A percentile compares a stretch with the other conserved stretches of the same genome.
Conservation (phyloP, 2,329 filamentous ascomycete genomes). For the Xylaria sp. region DNA sequence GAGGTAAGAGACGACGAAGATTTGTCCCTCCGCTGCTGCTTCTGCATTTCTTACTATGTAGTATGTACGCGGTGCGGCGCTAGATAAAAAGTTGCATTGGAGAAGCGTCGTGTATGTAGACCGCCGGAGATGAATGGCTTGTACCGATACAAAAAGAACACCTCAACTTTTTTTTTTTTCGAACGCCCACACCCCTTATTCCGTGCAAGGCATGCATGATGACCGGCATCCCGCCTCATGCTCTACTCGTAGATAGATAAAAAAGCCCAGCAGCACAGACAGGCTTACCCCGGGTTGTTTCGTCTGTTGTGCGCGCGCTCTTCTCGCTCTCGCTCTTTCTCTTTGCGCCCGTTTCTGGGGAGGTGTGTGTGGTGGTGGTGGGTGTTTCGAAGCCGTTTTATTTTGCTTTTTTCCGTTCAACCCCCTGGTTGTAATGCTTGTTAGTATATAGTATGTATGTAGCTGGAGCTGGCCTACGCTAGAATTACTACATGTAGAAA, state of each 20-base stretch:
- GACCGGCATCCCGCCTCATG: constrained; percentile 18
- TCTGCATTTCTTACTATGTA: too few relatives aligned
- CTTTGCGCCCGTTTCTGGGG: constrained; percentile 10
- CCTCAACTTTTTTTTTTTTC: not conserved
- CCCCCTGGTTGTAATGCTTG: too few relatives aligned
- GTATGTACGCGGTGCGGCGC: too few relatives aligned
- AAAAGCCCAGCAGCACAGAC: constrained; percentile 2
- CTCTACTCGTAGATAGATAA: constrained; percentile 12
- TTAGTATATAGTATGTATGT: too few relatives aligned
- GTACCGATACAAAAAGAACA: not conserved
- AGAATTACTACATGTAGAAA: not conserved
- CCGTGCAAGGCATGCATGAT: constrained; percentile 12
- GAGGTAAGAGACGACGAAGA: too few relatives aligned
- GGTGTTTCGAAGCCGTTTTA: not conserved
- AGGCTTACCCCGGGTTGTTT: constrained; percentile 7
- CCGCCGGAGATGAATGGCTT: too few relatives aligned
- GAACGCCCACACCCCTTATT: not conserved
- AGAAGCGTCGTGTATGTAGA: too few relatives aligned
- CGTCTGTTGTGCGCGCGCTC: constrained; percentile 3
- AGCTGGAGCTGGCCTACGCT: too few relatives aligned
- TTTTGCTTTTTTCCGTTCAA: constrained; percentile 5
- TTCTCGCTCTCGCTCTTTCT: too few relatives aligned
- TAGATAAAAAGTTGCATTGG: too few relatives aligned
- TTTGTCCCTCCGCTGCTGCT: too few relatives aligned
- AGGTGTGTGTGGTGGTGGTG: not conserved